Evolutionary conservation across 2,329 filamentous ascomycete genomes (phyloP).

Genomic region (Diaporthe velutina): DNA sequence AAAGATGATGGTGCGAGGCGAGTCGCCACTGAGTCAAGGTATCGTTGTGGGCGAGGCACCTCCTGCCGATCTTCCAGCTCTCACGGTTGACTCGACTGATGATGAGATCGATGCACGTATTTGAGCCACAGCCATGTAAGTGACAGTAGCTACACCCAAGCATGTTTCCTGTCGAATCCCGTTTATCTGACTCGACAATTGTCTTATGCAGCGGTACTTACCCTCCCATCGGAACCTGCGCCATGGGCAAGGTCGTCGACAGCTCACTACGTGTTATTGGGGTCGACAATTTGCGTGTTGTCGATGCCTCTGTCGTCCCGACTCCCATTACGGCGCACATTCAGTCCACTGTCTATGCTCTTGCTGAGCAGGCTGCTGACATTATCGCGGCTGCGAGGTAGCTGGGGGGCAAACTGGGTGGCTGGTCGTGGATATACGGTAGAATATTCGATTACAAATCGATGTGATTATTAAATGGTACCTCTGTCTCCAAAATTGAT

Average conservation of each 20-base stretch:
- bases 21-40: conserved; percentile 2
- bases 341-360: conserved; percentile 50
- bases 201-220: background rate
- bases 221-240: conserved; percentile 18
- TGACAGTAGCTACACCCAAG: background rate
- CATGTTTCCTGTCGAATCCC: too few species aligned
- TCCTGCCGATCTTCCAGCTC: conserved; percentile 3
- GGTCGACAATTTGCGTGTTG: conserved; percentile 44
- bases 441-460: background rate
- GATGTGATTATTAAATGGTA: background rate
- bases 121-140: conserved; percentile 13
- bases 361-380: conserved; percentile 51
- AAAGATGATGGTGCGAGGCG: background rate
- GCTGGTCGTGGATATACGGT: background rate
- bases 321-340: conserved; percentile 48
- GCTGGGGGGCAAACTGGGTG: background rate
- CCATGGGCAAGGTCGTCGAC: conserved; percentile 46
- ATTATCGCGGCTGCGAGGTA: conserved; percentile 41
- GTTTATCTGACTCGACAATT: background rate
- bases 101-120: conserved; percentile 19
- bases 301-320: conserved; percentile 52
- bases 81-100: conserved; percentile 19
- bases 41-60: conserved; percentile 14
- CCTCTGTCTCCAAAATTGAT: background rate
- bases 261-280: conserved; percentile 41